Evolutionary conservation across 257 asterid species (phyloP).

Genomic region (Nicotiana knightiana): DNA sequence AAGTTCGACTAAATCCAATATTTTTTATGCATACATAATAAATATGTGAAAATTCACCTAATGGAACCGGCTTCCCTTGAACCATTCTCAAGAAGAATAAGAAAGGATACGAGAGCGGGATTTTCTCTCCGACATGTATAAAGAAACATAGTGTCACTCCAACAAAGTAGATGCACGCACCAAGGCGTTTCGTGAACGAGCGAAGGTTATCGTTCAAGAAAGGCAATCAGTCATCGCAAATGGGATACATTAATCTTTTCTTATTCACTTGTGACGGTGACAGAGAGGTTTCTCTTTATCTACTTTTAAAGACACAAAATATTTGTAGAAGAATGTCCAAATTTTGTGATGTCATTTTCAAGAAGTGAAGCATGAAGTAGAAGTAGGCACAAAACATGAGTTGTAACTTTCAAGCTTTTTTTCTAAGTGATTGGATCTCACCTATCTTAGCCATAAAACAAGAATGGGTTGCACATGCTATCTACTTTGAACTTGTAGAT

Average conservation of each 20-base stretch:
- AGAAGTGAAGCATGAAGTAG: not conserved
- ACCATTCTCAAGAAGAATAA: no score
- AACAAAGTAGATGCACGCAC: not conserved
- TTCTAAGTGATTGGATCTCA: not conserved
- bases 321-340: not conserved
- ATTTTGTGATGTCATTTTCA: not conserved
- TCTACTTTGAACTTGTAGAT: not conserved
- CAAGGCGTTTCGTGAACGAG: not conserved
- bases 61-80: no score
- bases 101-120: no score
- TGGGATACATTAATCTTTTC: no score
- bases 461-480: conserved; percentile 2
- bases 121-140: no score
- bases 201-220: not conserved
- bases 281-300: not conserved
- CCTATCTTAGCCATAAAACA: not conserved
- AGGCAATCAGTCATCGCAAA: no score
- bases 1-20: not conserved
- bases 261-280: no score
- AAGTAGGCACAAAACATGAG: not conserved
- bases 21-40: not conserved
- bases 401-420: not conserved
- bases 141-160: not conserved
- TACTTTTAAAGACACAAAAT: not conserved
- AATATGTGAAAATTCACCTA: no score